Conservation (phyloP, 1,139 yeast species). For the Arxiozyma telluris region DNA sequence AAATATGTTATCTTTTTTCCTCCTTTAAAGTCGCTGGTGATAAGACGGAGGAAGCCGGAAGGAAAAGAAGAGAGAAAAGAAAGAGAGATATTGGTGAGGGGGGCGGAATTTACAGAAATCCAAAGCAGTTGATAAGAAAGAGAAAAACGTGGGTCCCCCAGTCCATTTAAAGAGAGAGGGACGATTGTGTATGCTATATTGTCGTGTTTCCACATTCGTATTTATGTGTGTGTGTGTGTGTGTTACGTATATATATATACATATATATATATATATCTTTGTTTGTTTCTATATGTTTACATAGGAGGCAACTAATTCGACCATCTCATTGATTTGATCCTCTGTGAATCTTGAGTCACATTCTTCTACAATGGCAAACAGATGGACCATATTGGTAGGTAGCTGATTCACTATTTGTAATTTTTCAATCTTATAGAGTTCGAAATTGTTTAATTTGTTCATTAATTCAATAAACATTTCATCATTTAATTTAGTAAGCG, state of each 20-base stretch:
- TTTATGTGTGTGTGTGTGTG: neutral
- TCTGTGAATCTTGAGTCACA: conserved; percentile 75
- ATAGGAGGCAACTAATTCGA: conserved; percentile 8
- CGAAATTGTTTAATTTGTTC: conserved; percentile 42
- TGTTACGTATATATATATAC: too few relatives aligned
- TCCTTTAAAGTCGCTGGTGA: neutral
- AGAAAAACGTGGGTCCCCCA: neutral
- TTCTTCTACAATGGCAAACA: conserved; percentile 79
- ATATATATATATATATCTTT: too few relatives aligned
- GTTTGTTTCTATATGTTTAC: neutral
- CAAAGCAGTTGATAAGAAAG: neutral
- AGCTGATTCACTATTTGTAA: conserved; percentile 73
- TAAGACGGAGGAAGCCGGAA: neutral
- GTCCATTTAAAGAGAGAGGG: too few relatives aligned
- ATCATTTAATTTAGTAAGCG: conserved; percentile 22
- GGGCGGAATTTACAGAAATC: neutral
- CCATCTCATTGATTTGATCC: conserved; percentile 47
- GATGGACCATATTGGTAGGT: conserved; percentile 70
- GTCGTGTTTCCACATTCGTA: too few relatives aligned
- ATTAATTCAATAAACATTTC: conserved; percentile 49
- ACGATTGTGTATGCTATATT: too few relatives aligned
- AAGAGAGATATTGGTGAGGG: too few relatives aligned
- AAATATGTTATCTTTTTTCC: neutral
- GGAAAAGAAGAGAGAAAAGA: too few relatives aligned
- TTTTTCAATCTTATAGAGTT: conserved; percentile 73